phyloP scores from a whole-genome alignment of 129 eudicot species.

The carrot (Daucus carota) region DH1_v3.0 NC_030388.2:18860001-18860500 shows the following conservation, averaged over 20 bases:
- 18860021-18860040: constrained; percentile 91
- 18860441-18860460: no score
- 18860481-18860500: no score
- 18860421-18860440: no score
- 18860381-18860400: neutral
- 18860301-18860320: neutral
- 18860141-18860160: neutral
- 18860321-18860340: neutral
- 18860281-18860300: no score
- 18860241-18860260: neutral
- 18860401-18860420: no score
- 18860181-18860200: no score
- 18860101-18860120: constrained; percentile 90
- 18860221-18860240: neutral
- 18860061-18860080: constrained; percentile 94
- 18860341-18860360: neutral
- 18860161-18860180: neutral
- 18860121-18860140: constrained; percentile 83
- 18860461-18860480: no score
- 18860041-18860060: constrained; percentile 96
- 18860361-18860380: neutral
- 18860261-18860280: neutral
- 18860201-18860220: neutral
- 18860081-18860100: constrained; percentile 96
- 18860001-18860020: constrained; percentile 80